Conservation (phyloP, 495 filamentous ascomycete species). For the Corynascus novoguineensis region DNA sequence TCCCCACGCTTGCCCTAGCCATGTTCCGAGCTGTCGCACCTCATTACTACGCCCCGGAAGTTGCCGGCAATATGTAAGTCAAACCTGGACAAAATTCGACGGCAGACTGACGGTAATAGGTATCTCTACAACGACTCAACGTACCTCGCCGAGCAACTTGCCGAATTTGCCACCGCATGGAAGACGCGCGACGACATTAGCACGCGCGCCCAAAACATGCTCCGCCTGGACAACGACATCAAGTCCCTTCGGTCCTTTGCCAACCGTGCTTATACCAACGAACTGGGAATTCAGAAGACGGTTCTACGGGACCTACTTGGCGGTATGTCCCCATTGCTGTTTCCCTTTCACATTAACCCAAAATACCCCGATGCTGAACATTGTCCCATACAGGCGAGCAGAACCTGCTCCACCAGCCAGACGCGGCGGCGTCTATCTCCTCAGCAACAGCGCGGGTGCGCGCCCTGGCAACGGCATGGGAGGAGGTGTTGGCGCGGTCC, state of each 20-base stretch:
- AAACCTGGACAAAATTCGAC: neutral
- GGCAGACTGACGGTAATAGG: constrained; percentile 30
- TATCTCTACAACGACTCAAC: constrained; percentile 88
- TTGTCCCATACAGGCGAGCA: constrained; percentile 34
- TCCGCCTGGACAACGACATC: constrained; percentile 64
- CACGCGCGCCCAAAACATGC: constrained; percentile 45
- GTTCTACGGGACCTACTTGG: constrained; percentile 81
- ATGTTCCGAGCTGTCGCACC: constrained; percentile 87
- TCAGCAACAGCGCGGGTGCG: constrained; percentile 62
- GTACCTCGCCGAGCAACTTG: constrained; percentile 69
- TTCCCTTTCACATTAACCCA: constrained; percentile 15
- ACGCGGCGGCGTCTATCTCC: constrained; percentile 66
- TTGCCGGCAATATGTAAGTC: constrained; percentile 67
- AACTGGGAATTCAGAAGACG: constrained; percentile 80
- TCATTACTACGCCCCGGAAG: constrained; percentile 63
- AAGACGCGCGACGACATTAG: constrained; percentile 40
- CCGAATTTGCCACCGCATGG: constrained; percentile 51
- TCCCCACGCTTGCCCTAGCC: constrained; percentile 79
- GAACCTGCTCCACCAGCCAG: constrained; percentile 48
- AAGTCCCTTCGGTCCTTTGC: constrained; percentile 70
- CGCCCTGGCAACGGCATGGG: constrained; percentile 68
- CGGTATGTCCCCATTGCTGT: constrained; percentile 54
- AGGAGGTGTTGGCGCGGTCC: constrained; percentile 70
- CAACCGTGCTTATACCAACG: constrained; percentile 75
- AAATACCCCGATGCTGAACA: constrained; percentile 18